These are phyloP conservation scores for Letharia columbiana DNA, from an alignment of 495 filamentous ascomycete genomes.

Conservation along the genomic window DNA sequence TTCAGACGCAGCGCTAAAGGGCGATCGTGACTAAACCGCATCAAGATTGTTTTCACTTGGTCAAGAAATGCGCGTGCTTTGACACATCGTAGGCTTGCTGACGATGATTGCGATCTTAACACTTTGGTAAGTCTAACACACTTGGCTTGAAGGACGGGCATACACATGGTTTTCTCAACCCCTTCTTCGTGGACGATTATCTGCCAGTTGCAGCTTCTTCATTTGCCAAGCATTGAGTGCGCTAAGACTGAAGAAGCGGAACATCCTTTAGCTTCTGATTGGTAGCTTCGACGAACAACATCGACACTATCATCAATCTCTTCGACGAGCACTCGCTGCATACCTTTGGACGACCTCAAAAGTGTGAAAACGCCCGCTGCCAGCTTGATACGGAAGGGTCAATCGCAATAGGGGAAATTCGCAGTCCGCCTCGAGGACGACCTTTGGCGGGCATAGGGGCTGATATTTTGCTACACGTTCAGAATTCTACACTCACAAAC, in stretches of 20 bases:
- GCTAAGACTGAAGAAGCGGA: not conserved
- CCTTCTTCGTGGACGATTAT: no score
- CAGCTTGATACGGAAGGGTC: constrained; percentile 3
- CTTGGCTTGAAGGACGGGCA: not conserved
- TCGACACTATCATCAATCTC: not conserved
- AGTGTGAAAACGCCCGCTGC: not conserved
- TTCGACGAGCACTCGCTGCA: constrained; percentile 2
- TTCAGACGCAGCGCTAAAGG: not conserved
- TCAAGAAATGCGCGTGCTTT: not conserved
- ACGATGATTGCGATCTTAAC: not conserved
- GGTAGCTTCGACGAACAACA: constrained; percentile 5
- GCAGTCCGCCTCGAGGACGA: not conserved
- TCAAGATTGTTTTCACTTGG: constrained; percentile 1
- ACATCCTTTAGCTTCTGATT: not conserved
- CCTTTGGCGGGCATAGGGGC: not conserved
- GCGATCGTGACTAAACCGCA: not conserved
- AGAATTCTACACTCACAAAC: not conserved
- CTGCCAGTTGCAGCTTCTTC: not conserved
- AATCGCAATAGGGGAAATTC: not conserved
- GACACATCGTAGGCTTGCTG: no score
- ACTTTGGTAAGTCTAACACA: not conserved
- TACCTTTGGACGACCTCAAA: not conserved
- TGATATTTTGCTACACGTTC: not conserved
- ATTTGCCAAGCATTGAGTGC: not conserved
- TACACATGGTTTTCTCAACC: no score